A percentile compares a stretch with the other conserved stretches of the same genome.
phyloP scores from a whole-genome alignment of 2,329 filamentous ascomycete species.

The Colletotrichum sp. region DNA sequence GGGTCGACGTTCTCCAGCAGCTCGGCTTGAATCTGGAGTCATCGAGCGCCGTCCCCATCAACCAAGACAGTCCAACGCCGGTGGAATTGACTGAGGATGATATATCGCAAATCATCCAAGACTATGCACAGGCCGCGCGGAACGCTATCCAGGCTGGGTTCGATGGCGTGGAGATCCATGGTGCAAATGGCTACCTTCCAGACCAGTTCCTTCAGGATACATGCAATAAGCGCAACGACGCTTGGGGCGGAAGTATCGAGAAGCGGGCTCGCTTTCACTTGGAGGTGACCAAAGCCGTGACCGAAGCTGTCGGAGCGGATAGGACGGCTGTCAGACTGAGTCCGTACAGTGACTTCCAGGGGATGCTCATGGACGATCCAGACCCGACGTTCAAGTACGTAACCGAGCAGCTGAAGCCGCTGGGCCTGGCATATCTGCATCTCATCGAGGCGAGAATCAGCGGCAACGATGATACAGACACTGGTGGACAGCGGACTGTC shows the following conservation, averaged over 20 bases:
- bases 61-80: slow-evolving; percentile 57
- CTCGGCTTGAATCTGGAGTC: slow-evolving; percentile 55
- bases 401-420: slow-evolving; percentile 50
- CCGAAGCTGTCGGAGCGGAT: slow-evolving; percentile 51
- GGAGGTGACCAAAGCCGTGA: slow-evolving; percentile 49
- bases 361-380: slow-evolving; percentile 64
- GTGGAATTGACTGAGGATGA: slow-evolving; percentile 69
- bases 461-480: slow-evolving; percentile 42
- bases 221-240: slow-evolving; percentile 56
- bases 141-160: slow-evolving; percentile 68
- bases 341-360: slow-evolving; percentile 63
- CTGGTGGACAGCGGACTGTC: slow-evolving; percentile 11
- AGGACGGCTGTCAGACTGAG: slow-evolving; percentile 58
- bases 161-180: slow-evolving; percentile 69
- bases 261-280: slow-evolving; percentile 57
- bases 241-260: slow-evolving; percentile 59
- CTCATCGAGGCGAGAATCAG: slow-evolving; percentile 60
- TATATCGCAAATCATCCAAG: slow-evolving; percentile 66
- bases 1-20: slow-evolving; percentile 33
- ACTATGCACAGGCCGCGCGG: slow-evolving; percentile 60
- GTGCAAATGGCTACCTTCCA: slow-evolving; percentile 66
- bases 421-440: slow-evolving; percentile 63
- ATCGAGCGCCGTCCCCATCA: slow-evolving; percentile 42
- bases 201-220: slow-evolving; percentile 64
- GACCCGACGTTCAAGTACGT: slow-evolving; percentile 63